Base-by-base conservation (phyloP, 2,329 filamentous ascomycete genomes). In the Trichoderma lentiforme region DNA sequence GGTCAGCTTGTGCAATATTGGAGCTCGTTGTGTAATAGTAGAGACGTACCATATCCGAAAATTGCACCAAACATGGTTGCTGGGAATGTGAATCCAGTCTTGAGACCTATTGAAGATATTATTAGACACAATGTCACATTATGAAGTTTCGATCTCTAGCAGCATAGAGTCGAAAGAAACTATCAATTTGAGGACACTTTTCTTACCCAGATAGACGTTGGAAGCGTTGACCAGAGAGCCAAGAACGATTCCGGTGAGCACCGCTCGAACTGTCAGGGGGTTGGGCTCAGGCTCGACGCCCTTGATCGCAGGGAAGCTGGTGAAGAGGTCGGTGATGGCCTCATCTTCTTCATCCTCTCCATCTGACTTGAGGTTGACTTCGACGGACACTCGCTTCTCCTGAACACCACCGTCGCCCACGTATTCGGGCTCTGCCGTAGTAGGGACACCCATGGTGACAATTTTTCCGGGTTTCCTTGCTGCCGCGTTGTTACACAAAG, bases 161-260 rank as follows among this genome's bases (percentile, higher is more conserved):
- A 8, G n/a, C 47, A 56, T 9, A 11, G 6, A 32, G 21, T 0
- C 11, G 0, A 26, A n/a, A 51, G 18, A 7, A n/a, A n/a, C 6
- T 4, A 12, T 6, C 9, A 11, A 28, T 18, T 0, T 3, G 21
- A 8, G 1, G 6, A 6, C 11, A 61, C 4, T 1, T 24, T 30
- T 72, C 79, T 65, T 80, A 83, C 88, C 88, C 30, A 90, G 84
- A 75, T 90, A 90, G 56, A 90, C 82, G 76, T 90, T 90, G 72
- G 87, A 89, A 11, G 88, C 87, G 75, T 89, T 89, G 74, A 90
- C 87, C 9, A 90, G 82, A 18, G 85, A 87, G 61, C 89, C 89
- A 34, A 89, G 84, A 56, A 87, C 76, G 70, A 86, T 84, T 60
- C 89, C 88, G 39, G 88, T 80, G 51, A 89, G 71, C 28, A 90